Evolutionary conservation across 116 monocot species (phyloP), one percentile per base, ranked within the genome.

Genomic region (Cymodocea nodosa): DNA sequence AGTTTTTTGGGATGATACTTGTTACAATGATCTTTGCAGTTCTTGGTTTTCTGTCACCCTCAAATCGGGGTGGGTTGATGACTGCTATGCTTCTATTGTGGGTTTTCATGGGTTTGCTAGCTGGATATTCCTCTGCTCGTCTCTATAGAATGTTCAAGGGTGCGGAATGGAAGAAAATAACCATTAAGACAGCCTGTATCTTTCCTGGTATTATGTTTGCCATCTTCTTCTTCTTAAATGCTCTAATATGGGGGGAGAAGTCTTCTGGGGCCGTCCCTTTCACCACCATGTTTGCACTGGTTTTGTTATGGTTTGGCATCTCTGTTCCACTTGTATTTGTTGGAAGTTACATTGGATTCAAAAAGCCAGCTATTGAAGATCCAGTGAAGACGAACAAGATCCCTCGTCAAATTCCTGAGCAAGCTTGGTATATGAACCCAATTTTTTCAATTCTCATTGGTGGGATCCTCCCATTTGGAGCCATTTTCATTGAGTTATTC

Each of bases 401-500:
- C 78, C 70, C 79, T 50, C 36, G 89, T 67, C 98, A 98, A 71
- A 86, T 98, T 50, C 98, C 98, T 1, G 98, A 92, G 58, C 98
- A 92, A 69, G 82, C 89, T 18, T 94, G 94, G 94, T 94, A 94
- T 71, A 94, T 94, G 94, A 86, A 84, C 69, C 89, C 89, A 23
- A 53, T 78, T 7, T 89, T 89, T 77, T 71, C 71, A 7, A 53
- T 71, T 35, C 53, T 71, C 18, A 62, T 98, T 11, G 98, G 98
- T 16, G 98, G 98, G 17, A 98, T 98, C 34, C 82, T 98, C 35
- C 98, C 98, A 1, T 98, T 98, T 68, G 98, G 98, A 12, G 98
- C 98, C 2, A 92, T 98, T 0, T 98, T 98, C 40, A 98, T 98
- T 3, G 98, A 98, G 81, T 82, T 98, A 67, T 98, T 98, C 77